Base-by-base conservation (phyloP, 306 rosid species). In the Pterocarpus macrocarpus region DNA sequence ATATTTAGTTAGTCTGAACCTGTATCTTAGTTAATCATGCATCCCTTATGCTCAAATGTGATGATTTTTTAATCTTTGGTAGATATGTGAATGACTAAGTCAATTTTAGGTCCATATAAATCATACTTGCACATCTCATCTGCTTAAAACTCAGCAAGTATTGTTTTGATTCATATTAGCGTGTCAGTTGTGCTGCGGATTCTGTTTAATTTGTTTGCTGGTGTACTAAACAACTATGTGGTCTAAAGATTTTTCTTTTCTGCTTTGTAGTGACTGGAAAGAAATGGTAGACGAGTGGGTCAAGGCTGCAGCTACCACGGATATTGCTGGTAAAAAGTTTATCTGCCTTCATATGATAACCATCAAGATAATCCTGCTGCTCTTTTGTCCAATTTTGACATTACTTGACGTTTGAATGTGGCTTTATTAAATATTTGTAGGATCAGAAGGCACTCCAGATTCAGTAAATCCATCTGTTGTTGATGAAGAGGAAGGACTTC, bases 401-500 rank as follows among this genome's bases (percentile, higher is more conserved):
- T 39, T 62, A 34, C 47, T 53, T 49, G 71, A 14, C 13, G 74
- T 53, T n/a, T 45, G 35, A 61, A 69, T 57, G 10, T 39, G 44
- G 75, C 38, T 77, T 81, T 61, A 52, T 50, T 56, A 9, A 63
- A 61, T 75, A 61, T 44, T 75, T 84, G 77, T 45, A 75, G 94
- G 64, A 32, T 76, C 92, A 16, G 96, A 88, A 71, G 93, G 87
- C 64, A 91, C 97, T 39, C 94, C 98, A 0, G 98, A 93, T 80
- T 91, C 96, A 12, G 80, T 80, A 36, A 82, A 90, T 78, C 94
- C 94, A 9, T 86, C 97, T 52, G 86, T 78, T 12, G 81, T 89
- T 36, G 89, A 87, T 47, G 94, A 89, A 82, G 98, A 91, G 58
- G 97, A 88, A 74, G 99, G 99, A 64, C 94, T 95, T 65, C 97